Evolutionary conservation across 2,329 filamentous ascomycete genomes (phyloP), one percentile per base, ranked within the genome.

Genomic region (Tolypocladium sp.): DNA sequence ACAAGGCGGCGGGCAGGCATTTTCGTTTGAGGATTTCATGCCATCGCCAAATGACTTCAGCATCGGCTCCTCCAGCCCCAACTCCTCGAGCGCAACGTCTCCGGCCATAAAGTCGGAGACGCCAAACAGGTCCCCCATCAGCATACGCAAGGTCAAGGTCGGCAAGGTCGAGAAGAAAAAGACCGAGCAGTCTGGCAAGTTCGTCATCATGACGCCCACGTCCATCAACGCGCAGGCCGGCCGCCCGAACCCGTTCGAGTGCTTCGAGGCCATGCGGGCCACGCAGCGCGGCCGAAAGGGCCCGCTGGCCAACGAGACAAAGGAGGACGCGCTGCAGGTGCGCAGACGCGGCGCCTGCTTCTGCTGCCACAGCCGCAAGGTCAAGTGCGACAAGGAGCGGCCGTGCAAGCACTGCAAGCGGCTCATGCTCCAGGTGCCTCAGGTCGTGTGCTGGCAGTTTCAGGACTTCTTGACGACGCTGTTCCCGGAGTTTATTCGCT

Each of bases 401-500:
- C 81, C 82, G 0, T 85, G 82, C 70, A 77, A 77, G 68, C 83
- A 79, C 70, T 85, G 82, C 73, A 76, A 74, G 63, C 81, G 82
- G 68, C 74, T 84, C 57, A 74, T 76, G 57, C 67, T 73, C 2
- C 71, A 76, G 56, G 73, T 83, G 17, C 81, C 82, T 2, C 79
- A 82, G 64, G 76, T 81, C 25, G 74, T 85, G 30, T 85, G 82
- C 70, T 84, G 82, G 82, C 80, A 81, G 66, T 84, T 85, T 60
- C 74, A 76, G 46, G 81, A 84, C 66, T 85, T 85, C 60, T 61
- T 80, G 9, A 72, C 74, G 0, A 73, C 79, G 2, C 65, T 85
- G 33, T 84, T 84, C 59, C 82, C 82, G 5, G 71, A 72, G 10
- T 78, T 83, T 59, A 77, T 84, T 41, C 74, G 81, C 8, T 66